These are phyloP conservation scores for Aspergillus homomorphus DNA, from an alignment of 495 filamentous ascomycete genomes.

Conservation along the genomic window DNA sequence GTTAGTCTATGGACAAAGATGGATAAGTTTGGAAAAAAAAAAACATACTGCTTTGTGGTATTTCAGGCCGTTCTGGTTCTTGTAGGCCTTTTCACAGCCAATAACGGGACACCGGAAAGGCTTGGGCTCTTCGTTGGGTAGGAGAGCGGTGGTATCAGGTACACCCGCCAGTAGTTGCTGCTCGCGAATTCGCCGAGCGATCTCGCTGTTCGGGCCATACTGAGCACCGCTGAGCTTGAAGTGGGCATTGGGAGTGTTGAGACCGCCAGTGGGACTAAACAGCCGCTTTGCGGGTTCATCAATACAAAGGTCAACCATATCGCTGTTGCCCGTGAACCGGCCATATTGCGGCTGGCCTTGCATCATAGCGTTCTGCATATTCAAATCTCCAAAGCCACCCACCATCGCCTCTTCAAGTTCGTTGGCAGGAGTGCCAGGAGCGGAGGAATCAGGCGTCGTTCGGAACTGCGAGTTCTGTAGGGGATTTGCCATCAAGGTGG, in stretches of 20 bases:
- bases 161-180: constrained; percentile 71
- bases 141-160: constrained; percentile 49
- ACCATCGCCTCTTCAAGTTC: constrained; percentile 61
- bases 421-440: constrained; percentile 69
- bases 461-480: constrained; percentile 60
- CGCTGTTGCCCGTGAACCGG: constrained; percentile 44
- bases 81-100: constrained; percentile 98
- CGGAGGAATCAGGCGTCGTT: constrained; percentile 70
- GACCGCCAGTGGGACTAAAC: constrained; percentile 78
- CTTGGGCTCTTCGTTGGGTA: constrained; percentile 75
- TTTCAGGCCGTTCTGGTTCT: constrained; percentile 98
- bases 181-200: constrained; percentile 65
- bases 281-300: constrained; percentile 94
- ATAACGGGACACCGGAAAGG: constrained; percentile 97
- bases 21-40: neutral
- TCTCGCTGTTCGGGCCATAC: constrained; percentile 70
- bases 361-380: constrained; percentile 58
- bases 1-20: neutral
- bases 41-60: constrained; percentile 67
- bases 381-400: constrained; percentile 46
- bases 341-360: constrained; percentile 51
- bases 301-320: constrained; percentile 75
- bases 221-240: constrained; percentile 70
- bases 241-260: constrained; percentile 63
- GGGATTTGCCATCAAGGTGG: constrained; percentile 70